A percentile compares a stretch with the other conserved stretches of the same genome.
phyloP scores from a whole-genome alignment of 2,329 filamentous ascomycete species.

The Exserohilum rostratum region DNA sequence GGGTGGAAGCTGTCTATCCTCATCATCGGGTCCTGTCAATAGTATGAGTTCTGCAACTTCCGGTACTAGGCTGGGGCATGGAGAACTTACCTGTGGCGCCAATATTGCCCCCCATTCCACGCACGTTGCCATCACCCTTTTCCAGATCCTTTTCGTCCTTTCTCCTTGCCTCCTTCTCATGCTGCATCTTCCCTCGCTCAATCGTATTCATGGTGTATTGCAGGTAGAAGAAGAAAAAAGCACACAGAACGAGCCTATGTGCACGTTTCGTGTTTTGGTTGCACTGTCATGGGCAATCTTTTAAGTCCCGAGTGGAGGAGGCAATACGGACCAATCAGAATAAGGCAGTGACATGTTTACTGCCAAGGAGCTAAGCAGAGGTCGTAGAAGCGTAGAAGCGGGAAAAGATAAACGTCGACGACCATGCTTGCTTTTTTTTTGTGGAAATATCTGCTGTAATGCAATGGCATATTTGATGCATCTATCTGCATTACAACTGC shows the following conservation, averaged over 20 bases:
- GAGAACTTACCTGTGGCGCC: not conserved
- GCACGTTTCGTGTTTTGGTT: not conserved
- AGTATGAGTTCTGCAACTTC: constrained; percentile 5
- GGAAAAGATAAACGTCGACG: not conserved
- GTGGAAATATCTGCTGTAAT: no score
- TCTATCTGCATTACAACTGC: no score
- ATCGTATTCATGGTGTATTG: constrained; percentile 21
- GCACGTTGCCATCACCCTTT: constrained; percentile 1
- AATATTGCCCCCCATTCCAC: not conserved
- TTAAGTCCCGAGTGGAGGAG: not conserved
- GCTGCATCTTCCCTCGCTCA: constrained; percentile 17
- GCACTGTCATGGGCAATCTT: not conserved
- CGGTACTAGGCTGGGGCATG: not conserved
- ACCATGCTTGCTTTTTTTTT: no score
- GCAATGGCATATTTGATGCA: no score
- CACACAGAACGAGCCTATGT: no score
- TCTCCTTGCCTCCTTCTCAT: constrained; percentile 1
- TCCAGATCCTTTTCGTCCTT: constrained; percentile 3
- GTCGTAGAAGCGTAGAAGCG: not conserved
- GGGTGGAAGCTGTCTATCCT: constrained; percentile 24
- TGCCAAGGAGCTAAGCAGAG: constrained; percentile 3
- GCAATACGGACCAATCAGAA: not conserved
- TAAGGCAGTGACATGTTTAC: not conserved
- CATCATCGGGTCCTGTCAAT: constrained; percentile 1
- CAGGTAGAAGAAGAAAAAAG: not conserved